Base-by-base conservation (phyloP, 768 basidiomycete species). In the Mycena albidolilacea region DNA sequence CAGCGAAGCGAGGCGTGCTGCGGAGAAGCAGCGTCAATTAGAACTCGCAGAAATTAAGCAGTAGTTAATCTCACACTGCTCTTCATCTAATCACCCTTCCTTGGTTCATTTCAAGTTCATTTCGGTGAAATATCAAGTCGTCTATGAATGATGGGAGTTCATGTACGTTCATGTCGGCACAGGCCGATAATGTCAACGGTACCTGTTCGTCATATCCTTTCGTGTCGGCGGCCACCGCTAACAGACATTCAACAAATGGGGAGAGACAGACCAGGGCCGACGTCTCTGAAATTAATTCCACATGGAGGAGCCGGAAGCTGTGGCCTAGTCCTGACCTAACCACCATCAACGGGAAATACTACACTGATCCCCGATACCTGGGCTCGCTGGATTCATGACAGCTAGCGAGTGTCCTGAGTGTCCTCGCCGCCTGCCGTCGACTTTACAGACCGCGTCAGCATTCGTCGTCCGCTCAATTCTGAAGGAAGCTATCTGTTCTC, bases 1-100 rank as follows among this genome's bases (percentile, higher is more conserved):
- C 48, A 86, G 84, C 57, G 92, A 94, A 79, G 90, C 90, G 21
- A 89, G 89, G 77, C 84, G 84, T 48, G 87, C 89, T 9, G 83
- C 85, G 58, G 86, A 83, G 69, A 71, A 72, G 63, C 66, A 70
- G 48, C 69, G 69, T 48, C 59, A 62, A 59, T 46, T 50, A 35
- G 66, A 38, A 57, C 41, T 41, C 64, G 70, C 59, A 58, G 37
- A 44, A 58, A 57, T 17, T 43, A 23, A 41, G 17, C n/a, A 50
- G 17, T 23, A 8, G 15, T 7, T 23, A n/a, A 44, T 64, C 44
- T 38, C 63, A 57, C 41, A 69, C 38, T 48, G 30, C 39, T 59
- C 65, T 68, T n/a, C 41, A 48, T 54, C 41, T 68, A 30, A 52
- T 70, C 69, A 54, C 50, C 54, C 54, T 65, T 69, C 50, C 11